These are phyloP conservation scores for Kockovaella imperatae DNA, from an alignment of 768 basidiomycete species.

Conservation along the genomic window DNA sequence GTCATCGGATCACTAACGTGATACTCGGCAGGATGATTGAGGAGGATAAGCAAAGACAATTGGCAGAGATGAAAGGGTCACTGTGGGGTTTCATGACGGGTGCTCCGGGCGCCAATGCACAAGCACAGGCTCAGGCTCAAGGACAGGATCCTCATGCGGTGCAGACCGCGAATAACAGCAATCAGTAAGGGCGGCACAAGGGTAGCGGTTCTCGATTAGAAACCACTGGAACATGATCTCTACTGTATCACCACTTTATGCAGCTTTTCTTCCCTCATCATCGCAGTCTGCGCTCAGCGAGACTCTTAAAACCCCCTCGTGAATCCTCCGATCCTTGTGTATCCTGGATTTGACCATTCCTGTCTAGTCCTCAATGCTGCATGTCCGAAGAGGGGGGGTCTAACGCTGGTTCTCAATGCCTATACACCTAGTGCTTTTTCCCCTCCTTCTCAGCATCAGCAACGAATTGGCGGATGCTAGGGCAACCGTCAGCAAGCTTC, in stretches of 20 bases:
- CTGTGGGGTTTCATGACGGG: conserved; percentile 32
- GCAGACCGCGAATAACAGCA: too few species aligned
- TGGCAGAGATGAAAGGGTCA: conserved; percentile 44
- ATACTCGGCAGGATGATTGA: conserved; percentile 36
- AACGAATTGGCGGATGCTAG: conserved; percentile 44
- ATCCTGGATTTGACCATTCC: too few species aligned
- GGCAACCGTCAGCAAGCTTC: conserved; percentile 1
- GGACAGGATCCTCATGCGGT: background rate
- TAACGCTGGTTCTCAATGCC: background rate
- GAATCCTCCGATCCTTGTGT: too few species aligned
- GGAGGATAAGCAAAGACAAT: conserved; percentile 43
- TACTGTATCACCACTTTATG: too few species aligned
- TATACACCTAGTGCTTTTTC: conserved; percentile 14
- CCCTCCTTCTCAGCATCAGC: conserved; percentile 42
- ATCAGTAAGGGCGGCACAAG: too few species aligned
- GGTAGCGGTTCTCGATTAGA: too few species aligned
- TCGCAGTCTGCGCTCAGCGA: too few species aligned
- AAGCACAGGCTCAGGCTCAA: background rate
- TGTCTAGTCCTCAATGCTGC: too few species aligned
- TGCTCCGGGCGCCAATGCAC: conserved; percentile 11
- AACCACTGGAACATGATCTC: too few species aligned
- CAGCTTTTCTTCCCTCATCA: too few species aligned
- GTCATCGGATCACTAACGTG: background rate
- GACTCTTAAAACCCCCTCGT: too few species aligned
- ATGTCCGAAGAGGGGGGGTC: too few species aligned